Conservation (phyloP, 2,329 filamentous ascomycete species). For the Fusarium irregulare region DNA sequence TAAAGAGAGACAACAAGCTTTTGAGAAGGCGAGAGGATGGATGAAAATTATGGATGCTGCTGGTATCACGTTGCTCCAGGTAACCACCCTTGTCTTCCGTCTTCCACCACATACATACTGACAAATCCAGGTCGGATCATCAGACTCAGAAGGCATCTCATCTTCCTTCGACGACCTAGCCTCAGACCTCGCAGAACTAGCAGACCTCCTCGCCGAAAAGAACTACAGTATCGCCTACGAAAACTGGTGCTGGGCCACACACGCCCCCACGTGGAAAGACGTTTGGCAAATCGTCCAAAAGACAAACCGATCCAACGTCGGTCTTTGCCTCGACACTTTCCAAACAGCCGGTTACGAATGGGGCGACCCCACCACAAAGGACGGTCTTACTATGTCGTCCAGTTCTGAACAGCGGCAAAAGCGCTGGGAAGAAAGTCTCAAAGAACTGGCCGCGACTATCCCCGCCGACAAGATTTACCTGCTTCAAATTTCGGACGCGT, state of each 20-base stretch:
- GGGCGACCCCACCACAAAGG: constrained; percentile 74
- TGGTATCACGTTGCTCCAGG: constrained; percentile 77
- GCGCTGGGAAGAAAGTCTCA: constrained; percentile 65
- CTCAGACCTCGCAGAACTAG: constrained; percentile 70
- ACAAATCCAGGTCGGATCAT: constrained; percentile 64
- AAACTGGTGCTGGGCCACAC: constrained; percentile 85
- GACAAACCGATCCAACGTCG: constrained; percentile 73
- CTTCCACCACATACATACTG: background rate
- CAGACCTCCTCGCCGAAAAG: constrained; percentile 68
- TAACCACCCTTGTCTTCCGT: constrained; percentile 49
- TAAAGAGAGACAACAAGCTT: constrained; percentile 69
- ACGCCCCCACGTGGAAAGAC: constrained; percentile 74
- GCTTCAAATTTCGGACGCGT: constrained; percentile 80
- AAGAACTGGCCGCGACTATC: constrained; percentile 66
- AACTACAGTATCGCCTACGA: constrained; percentile 77
- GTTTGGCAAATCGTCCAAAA: constrained; percentile 75
- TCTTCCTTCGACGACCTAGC: constrained; percentile 64
- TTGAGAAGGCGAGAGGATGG: constrained; percentile 73
- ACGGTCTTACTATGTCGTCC: constrained; percentile 65
- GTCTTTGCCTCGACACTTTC: constrained; percentile 82
- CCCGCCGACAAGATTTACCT: constrained; percentile 78
- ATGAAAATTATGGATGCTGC: constrained; percentile 76
- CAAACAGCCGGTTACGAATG: constrained; percentile 79
- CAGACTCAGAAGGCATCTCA: constrained; percentile 70
- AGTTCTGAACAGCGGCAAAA: constrained; percentile 58